These are phyloP conservation scores for Trichodelitschia bisporula DNA, from an alignment of 495 filamentous ascomycete species.

Conservation along the genomic window DNA sequence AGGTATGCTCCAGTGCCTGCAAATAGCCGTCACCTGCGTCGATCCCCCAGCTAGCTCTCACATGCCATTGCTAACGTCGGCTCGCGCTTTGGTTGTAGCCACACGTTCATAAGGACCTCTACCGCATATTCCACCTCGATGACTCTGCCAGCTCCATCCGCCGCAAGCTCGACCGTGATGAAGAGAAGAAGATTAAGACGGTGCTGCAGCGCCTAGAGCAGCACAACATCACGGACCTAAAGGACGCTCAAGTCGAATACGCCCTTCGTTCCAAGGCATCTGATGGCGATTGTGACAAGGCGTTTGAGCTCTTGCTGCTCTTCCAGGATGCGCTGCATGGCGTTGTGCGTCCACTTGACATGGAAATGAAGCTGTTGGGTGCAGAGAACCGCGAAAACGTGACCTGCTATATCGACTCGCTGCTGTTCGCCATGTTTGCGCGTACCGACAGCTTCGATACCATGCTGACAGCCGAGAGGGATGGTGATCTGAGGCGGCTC, in stretches of 20 bases:
- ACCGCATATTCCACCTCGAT: no score
- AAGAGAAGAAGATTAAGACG: constrained; percentile 29
- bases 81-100: no score
- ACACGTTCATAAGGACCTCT: no score
- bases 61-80: no score
- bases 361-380: constrained; percentile 46
- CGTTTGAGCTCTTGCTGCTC: constrained; percentile 48
- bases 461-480: constrained; percentile 51
- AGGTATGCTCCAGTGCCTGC: no score
- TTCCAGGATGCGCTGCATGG: constrained; percentile 62
- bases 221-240: constrained; percentile 26
- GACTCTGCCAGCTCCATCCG: no score
- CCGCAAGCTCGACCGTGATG: constrained; percentile 25
- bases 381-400: constrained; percentile 68
- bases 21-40: no score
- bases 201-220: constrained; percentile 25
- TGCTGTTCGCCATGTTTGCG: constrained; percentile 96
- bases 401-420: constrained; percentile 75
- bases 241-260: constrained; percentile 41
- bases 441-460: constrained; percentile 74
- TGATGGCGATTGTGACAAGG: constrained; percentile 44
- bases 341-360: constrained; percentile 46
- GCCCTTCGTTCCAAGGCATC: constrained; percentile 39
- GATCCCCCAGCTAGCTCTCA: no score
- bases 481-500: constrained; percentile 43